Percentiles rank a stretch among this genome's conserved stretches.
These are phyloP conservation scores for Candida tallmaniae DNA, from an alignment of 805 yeast species.

Conservation along the genomic window DNA sequence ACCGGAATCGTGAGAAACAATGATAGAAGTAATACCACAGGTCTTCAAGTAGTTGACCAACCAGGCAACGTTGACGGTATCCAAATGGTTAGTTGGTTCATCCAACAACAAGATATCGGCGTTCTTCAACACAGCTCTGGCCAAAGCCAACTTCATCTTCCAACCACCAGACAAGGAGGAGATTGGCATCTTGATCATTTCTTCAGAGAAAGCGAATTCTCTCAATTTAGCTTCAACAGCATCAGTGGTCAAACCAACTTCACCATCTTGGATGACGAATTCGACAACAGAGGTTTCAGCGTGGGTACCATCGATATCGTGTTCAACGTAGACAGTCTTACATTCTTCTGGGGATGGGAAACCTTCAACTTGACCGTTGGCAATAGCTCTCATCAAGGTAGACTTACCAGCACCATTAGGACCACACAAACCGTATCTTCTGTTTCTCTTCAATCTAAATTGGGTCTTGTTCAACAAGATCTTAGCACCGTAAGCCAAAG, in stretches of 20 bases:
- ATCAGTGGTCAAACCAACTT: constrained; percentile 67
- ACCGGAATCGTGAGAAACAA: constrained; percentile 99
- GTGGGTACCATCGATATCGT: constrained; percentile 97
- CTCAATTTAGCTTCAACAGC: constrained; percentile 68
- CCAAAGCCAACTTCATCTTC: constrained; percentile 99
- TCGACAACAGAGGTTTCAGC: constrained; percentile 93
- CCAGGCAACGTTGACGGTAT: constrained; percentile 99
- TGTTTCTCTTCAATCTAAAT: constrained; percentile 96
- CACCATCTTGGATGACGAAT: constrained; percentile 82
- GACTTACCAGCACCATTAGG: constrained; percentile 53
- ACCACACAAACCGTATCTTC: constrained; percentile 96
- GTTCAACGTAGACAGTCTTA: constrained; percentile 99
- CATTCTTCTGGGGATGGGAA: constrained; percentile 99
- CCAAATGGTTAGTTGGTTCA: constrained; percentile 99
- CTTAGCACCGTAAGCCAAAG: constrained; percentile 99
- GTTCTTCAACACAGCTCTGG: constrained; percentile 98
- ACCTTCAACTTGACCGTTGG: constrained; percentile 98
- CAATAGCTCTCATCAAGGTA: constrained; percentile 88
- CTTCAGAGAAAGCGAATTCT: constrained; percentile 92
- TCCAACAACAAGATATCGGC: constrained; percentile 97
- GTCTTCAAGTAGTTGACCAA: constrained; percentile 98
- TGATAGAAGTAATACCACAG: constrained; percentile 97
- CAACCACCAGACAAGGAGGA: constrained; percentile 99
- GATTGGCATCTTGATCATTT: constrained; percentile 91
- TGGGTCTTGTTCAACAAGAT: constrained; percentile 99